A percentile compares a stretch with the other conserved stretches of the same genome.
Conservation (phyloP, 1,284 basidiomycete genomes). For the Microbotryum lychnidis-dioicae region DNA sequence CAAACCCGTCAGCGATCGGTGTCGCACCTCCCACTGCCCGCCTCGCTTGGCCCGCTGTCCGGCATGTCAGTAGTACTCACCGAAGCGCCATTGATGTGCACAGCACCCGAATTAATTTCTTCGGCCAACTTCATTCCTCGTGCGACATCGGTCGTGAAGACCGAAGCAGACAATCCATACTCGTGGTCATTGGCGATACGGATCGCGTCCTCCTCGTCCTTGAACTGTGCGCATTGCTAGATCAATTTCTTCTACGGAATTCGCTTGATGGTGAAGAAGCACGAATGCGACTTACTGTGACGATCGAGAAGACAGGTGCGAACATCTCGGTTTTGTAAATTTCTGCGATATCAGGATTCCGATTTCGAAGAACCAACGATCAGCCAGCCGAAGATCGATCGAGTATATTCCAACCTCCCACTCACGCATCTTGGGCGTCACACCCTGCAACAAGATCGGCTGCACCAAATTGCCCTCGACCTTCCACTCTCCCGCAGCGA, state of each 20-base stretch:
- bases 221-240: conserved; percentile 5
- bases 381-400: too few relatives aligned
- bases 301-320: conserved; percentile 47
- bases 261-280: too few relatives aligned
- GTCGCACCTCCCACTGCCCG: not conserved
- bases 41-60: conserved; percentile 4
- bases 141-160: conserved; percentile 30
- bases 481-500: conserved; percentile 47
- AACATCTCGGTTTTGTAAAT: conserved; percentile 49
- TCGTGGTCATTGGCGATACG: conserved; percentile 36
- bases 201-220: conserved; percentile 33
- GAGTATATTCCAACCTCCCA: conserved; percentile 24
- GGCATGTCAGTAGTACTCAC: too few relatives aligned
- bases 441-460: conserved; percentile 50
- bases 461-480: conserved; percentile 44
- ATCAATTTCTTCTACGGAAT: too few relatives aligned
- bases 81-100: conserved; percentile 35
- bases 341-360: not conserved
- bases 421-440: conserved; percentile 48
- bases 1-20: conserved; percentile 9
- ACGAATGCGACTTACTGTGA: conserved; percentile 9
- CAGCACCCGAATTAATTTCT: conserved; percentile 35
- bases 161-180: conserved; percentile 35
- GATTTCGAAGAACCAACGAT: too few relatives aligned
- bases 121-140: conserved; percentile 21